Conservation (phyloP, 1,284 basidiomycete genomes). For the Schizophyllum amplum region DNA sequence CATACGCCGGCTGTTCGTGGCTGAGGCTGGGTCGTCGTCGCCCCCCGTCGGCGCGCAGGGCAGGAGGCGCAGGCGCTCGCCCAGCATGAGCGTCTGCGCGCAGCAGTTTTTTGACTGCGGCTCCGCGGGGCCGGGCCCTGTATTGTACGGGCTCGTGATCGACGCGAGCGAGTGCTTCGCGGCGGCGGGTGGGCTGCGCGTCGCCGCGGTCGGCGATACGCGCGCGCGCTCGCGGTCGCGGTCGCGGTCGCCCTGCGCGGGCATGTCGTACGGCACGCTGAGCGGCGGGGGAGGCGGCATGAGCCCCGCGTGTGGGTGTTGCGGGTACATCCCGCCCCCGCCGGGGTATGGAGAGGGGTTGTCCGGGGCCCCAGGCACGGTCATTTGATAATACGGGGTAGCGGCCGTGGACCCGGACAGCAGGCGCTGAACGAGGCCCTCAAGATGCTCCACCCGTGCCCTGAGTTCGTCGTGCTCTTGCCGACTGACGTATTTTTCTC, state of each 20-base stretch:
- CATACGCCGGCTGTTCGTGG: not conserved
- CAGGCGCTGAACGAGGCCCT: slow-evolving; percentile 10
- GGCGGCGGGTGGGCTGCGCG: not conserved
- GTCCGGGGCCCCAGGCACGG: not conserved
- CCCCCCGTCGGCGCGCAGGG: not conserved
- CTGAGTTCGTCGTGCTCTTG: slow-evolving; percentile 16
- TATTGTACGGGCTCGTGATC: slow-evolving; percentile 8
- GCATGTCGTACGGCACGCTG: not conserved
- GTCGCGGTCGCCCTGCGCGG: not conserved
- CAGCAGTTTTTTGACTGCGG: slow-evolving; percentile 11
- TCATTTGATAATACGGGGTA: slow-evolving; percentile 1
- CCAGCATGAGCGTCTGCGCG: slow-evolving; percentile 12
- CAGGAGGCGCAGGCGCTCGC: slow-evolving; percentile 11
- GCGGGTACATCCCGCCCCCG: not conserved
- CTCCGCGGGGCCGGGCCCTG: not conserved
- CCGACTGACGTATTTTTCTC: slow-evolving; percentile 17
- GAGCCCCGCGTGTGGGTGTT: not conserved
- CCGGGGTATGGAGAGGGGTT: not conserved
- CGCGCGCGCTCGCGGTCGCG: not conserved
- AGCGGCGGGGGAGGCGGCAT: not conserved
- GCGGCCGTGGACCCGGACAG: not conserved
- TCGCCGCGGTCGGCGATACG: not conserved
- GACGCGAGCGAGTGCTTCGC: slow-evolving; percentile 7
- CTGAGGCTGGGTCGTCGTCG: slow-evolving; percentile 1
- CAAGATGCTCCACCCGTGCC: slow-evolving; percentile 13